Base-by-base conservation (phyloP, 78 protist genomes). In the Pelomyxa schiedti region DNA sequence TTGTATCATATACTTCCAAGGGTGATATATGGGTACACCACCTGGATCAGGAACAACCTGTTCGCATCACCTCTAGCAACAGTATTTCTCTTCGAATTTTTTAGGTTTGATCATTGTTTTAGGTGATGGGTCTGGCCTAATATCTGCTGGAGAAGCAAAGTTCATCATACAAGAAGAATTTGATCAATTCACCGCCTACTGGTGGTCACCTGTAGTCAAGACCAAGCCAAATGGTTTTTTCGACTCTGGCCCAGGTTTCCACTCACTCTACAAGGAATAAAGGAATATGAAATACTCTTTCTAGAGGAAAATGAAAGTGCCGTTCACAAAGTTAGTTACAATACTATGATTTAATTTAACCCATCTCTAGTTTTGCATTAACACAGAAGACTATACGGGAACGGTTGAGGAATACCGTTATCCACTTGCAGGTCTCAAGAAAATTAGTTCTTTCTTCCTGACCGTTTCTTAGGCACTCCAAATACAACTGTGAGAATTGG, bases 141-240 rank as follows among this genome's bases (percentile, higher is more conserved):
- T 58, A 6, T 74, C 53, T 2, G 39, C 79, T 0, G 86, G 86
- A 26, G 86, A 80, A 36, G 9, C 66, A 24, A 70, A 67, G 8
- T 80, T 80, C 39, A 76, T 83, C 16, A 68, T 68, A 28, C 53
- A 72, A 1, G 88, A 83, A n/a, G 88, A 83, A 52, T 76, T 83
- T 36, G 73, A 77, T 4, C 42, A 76, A 41, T 83, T 66, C 70
- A 83, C 76, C 24, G 88, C 80, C 1, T 83, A 83, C 28, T 83
- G 88, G 88, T 83, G 81, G 82, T 52, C 75, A 38, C 88, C 88
- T 42, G 39, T 2, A 1, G 47, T 64, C 3, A 22, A n/a, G 2
- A 70, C 37, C 0, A 28, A 41, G n/a, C n/a, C 29, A 3, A 32
- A 38, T 28, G 75, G 66, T 16, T 32, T 16, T 42, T 35, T 52